These are phyloP conservation scores for Cucurbita ficifolia DNA, from an alignment of 306 rosid genomes.

Conservation along the genomic window DNA sequence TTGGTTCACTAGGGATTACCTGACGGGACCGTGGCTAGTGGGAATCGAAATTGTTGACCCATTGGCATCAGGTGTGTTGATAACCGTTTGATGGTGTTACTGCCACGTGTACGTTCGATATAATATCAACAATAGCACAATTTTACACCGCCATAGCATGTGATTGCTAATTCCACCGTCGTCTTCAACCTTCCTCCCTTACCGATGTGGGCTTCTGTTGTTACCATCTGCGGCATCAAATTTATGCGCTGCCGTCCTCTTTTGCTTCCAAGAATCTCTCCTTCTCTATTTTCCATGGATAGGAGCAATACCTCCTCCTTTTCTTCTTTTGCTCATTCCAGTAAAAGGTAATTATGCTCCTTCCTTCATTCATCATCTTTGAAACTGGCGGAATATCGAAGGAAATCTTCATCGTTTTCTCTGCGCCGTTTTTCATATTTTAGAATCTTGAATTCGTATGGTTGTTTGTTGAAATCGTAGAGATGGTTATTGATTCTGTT, in stretches of 20 bases:
- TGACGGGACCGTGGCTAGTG: too few relatives aligned
- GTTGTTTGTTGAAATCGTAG: not conserved
- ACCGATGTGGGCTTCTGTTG: conserved; percentile 23
- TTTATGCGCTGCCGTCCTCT: conserved; percentile 27
- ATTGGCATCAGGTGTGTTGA: not conserved
- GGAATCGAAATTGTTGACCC: not conserved
- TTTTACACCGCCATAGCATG: not conserved
- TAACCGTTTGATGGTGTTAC: not conserved
- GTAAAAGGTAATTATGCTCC: conserved; percentile 19
- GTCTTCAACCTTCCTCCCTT: not conserved
- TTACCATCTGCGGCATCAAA: conserved; percentile 8
- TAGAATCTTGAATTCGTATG: not conserved
- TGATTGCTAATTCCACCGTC: not conserved
- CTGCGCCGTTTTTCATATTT: not conserved
- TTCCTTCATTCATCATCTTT: not conserved
- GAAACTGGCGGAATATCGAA: not conserved
- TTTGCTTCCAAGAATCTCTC: conserved; percentile 22
- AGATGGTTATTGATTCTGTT: not conserved
- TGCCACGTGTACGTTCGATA: not conserved
- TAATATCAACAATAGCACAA: not conserved
- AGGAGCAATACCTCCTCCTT: conserved; percentile 16
- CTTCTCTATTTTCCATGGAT: conserved; percentile 23
- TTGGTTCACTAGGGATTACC: too few relatives aligned
- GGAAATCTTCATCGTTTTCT: not conserved
- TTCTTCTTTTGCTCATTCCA: conserved; percentile 27